Conservation (phyloP, 2,329 filamentous ascomycete genomes). For the Bipolaris zeicola region DNA sequence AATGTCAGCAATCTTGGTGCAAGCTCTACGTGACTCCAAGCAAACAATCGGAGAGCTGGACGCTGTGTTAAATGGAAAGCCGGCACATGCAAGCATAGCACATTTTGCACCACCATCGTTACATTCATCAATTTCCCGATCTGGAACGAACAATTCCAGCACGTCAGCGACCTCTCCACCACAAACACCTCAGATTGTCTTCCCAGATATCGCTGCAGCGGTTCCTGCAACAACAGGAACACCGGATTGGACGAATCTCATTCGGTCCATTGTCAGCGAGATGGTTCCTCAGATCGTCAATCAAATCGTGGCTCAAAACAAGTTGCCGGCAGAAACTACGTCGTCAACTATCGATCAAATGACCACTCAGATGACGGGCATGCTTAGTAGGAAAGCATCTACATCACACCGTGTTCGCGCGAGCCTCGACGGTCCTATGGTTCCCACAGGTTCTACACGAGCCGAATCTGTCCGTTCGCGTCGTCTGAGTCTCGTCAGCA, state of each 20-base stretch:
- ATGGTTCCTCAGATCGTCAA: slow-evolving; percentile 44
- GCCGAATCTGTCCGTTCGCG: slow-evolving; percentile 31
- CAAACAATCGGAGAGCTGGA: slow-evolving; percentile 38
- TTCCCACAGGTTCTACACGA: slow-evolving; percentile 9
- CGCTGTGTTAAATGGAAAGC: slow-evolving; percentile 21
- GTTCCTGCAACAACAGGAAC: slow-evolving; percentile 9
- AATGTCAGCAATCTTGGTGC: slow-evolving; percentile 34
- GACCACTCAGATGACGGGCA: slow-evolving; percentile 39
- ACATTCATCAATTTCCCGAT: slow-evolving; percentile 11
- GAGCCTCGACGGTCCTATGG: slow-evolving; percentile 30
- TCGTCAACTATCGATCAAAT: slow-evolving; percentile 34
- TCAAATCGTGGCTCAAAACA: slow-evolving; percentile 39
- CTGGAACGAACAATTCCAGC: slow-evolving; percentile 9
- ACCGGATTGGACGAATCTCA: slow-evolving; percentile 37
- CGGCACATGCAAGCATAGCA: neutral
- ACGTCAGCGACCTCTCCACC: slow-evolving; percentile 20
- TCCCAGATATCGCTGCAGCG: slow-evolving; percentile 13
- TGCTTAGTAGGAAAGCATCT: slow-evolving; percentile 35
- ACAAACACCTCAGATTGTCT: slow-evolving; percentile 22
- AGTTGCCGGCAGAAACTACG: slow-evolving; percentile 21
- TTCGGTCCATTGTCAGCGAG: slow-evolving; percentile 41
- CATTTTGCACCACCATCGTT: slow-evolving; percentile 10
- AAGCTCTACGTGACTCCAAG: slow-evolving; percentile 27
- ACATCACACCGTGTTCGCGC: slow-evolving; percentile 30
- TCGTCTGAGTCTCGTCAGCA: slow-evolving; percentile 37